A percentile compares a stretch with the other conserved stretches of the same genome.
Evolutionary conservation across 306 rosid species (phyloP).

Genomic region (Quercus mongolica): DNA sequence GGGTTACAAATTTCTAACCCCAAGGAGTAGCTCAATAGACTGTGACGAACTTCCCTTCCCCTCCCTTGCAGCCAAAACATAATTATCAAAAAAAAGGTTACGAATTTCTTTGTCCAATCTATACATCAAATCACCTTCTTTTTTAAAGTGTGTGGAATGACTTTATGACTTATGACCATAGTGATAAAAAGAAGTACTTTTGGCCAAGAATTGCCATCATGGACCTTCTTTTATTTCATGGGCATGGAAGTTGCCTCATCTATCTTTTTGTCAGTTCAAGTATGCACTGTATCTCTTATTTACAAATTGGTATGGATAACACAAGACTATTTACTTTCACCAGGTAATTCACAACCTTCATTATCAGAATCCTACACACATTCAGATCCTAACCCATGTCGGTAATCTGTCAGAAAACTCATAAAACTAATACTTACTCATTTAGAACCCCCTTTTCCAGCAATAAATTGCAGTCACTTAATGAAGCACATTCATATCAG

Average conservation of each 20-base stretch:
- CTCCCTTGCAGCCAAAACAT: too few species aligned
- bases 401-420: background rate
- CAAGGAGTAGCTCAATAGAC: too few species aligned
- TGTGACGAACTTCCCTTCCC: too few species aligned
- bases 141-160: too few species aligned
- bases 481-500: background rate
- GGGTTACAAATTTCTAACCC: too few species aligned
- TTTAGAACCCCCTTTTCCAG: background rate
- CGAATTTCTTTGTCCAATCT: too few species aligned
- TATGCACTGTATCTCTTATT: background rate
- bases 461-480: background rate
- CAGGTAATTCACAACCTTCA: background rate
- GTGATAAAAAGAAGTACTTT: background rate
- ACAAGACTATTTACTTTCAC: background rate
- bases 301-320: background rate
- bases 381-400: background rate
- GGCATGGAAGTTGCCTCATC: background rate
- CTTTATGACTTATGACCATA: too few species aligned
- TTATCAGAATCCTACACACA: background rate
- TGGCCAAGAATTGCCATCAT: background rate
- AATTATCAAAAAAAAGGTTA: too few species aligned
- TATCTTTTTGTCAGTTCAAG: background rate
- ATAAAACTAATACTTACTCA: background rate
- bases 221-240: background rate
- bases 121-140: too few species aligned